phyloP scores from a whole-genome alignment of 441 rosid genomes.

The Macaranga tanarius region DNA sequence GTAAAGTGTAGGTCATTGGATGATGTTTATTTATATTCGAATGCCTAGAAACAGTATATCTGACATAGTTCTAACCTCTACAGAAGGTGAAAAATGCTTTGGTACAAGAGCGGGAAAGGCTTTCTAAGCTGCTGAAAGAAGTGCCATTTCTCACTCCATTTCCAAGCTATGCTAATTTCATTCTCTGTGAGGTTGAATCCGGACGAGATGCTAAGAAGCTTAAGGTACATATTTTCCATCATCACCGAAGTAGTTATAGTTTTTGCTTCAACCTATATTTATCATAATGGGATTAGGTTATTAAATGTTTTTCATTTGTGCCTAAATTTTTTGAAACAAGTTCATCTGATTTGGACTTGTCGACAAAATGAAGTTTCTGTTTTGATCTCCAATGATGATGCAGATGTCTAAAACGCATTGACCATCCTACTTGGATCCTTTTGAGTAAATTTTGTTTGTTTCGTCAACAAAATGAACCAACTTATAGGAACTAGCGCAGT shows the following conservation, averaged over 20 bases:
- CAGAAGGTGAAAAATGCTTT: constrained; percentile 76
- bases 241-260: not conserved
- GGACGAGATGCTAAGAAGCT: constrained; percentile 88
- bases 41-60: constrained; percentile 1
- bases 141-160: constrained; percentile 80
- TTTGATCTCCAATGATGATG: no score
- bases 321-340: no score
- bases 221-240: constrained; percentile 42
- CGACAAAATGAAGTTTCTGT: no score
- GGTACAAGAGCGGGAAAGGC: constrained; percentile 70
- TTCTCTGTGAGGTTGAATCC: constrained; percentile 75
- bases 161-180: constrained; percentile 84
- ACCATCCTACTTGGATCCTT: no score
- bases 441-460: no score
- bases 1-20: not conserved
- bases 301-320: no score
- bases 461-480: no score
- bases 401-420: no score
- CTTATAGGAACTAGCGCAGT: no score
- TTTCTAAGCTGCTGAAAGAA: constrained; percentile 57
- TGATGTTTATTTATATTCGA: not conserved
- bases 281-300: no score
- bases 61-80: constrained; percentile 21
- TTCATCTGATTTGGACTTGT: no score
- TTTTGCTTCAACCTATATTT: not conserved